Base-by-base conservation (phyloP, 306 rosid species). In the Acacia acuminata region DNA sequence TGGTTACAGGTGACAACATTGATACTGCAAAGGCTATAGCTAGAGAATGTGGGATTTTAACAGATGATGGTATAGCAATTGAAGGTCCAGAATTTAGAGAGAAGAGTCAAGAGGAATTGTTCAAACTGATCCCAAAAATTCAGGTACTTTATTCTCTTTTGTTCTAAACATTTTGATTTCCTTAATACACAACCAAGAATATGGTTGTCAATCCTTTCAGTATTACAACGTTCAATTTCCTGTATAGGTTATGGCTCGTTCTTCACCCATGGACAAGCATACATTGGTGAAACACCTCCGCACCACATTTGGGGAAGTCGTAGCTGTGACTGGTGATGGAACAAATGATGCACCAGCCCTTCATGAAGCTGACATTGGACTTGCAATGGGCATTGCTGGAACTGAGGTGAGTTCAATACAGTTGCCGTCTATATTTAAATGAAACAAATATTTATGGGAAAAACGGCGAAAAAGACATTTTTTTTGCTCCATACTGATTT, bases 321-420 rank as follows among this genome's bases (percentile, higher is more conserved):
- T 96, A 79, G 99, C 99, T 69, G 98, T 96, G 63, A 96, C 99
- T 50, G 99, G 99, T 19, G 99, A 94, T 78, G 99, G 99, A 82
- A 96, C 98, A 86, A 96, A 96, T 70, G 99, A 96, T 89, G 98
- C 98, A 40, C 99, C 99, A 5, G 99, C 99, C 16, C 99, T 96
- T 84, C 98, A 96, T 58, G 98, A 96, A 86, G 99, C 99, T 30
- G 98, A 96, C 82, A 94, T 96, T 86, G 99, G 99, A 85, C 90
- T 96, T 58, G 99, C 99, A 80, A 96, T 96, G 99, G 99, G 99
- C 48, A 94, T 96, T 61, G 98, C 98, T 51, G 99, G 99, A 77
- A 96, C 99, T 77, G 99, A 96, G 90, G 99, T 91, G 85, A 83
- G 96, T 71, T 78, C 50, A 53, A 44, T 77, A 32, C 53, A 10